A percentile compares a stretch with the other conserved stretches of the same genome.
Conservation (phyloP, 192 early-diverging fungal species). For the Paraglomus brasilianum region DNA sequence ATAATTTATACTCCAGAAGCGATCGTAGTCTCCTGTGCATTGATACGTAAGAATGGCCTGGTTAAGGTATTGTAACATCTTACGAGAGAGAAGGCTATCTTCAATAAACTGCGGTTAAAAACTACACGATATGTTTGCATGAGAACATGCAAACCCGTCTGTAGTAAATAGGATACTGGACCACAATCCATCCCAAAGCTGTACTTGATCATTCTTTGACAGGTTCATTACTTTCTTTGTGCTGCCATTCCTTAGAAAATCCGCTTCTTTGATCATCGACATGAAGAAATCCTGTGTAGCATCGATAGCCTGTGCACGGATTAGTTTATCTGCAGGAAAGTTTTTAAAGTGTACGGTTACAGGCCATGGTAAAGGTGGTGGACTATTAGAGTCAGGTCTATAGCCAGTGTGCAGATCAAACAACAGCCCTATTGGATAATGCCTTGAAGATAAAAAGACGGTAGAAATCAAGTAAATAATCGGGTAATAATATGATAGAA, state of each 20-base stretch:
- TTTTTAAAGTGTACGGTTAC: constrained; percentile 74
- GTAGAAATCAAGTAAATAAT: background rate
- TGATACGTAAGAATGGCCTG: background rate
- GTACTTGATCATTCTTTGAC: constrained; percentile 77
- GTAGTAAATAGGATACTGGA: constrained; percentile 45
- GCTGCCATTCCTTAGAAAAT: constrained; percentile 78
- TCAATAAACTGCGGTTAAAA: constrained; percentile 36
- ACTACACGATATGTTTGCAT: constrained; percentile 45
- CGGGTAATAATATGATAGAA: background rate
- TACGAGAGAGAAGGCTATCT: background rate
- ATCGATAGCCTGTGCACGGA: constrained; percentile 55
- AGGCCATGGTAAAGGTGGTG: constrained; percentile 66
- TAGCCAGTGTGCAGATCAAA: constrained; percentile 64
- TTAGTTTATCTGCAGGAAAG: constrained; percentile 68
- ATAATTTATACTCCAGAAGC: constrained; percentile 66
- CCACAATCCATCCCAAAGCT: constrained; percentile 72
- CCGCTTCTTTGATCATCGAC: constrained; percentile 88
- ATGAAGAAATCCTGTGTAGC: constrained; percentile 76
- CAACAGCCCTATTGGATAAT: constrained; percentile 84
- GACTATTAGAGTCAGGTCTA: constrained; percentile 34
- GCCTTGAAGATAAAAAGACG: constrained; percentile 49
- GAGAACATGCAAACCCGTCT: background rate
- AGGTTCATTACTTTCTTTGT: constrained; percentile 86
- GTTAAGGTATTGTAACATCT: background rate
- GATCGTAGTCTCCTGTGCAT: constrained; percentile 47